Evolutionary conservation across 371 early-diverging fungal genomes (phyloP).

Genomic region (Capniomyces stellatus): DNA sequence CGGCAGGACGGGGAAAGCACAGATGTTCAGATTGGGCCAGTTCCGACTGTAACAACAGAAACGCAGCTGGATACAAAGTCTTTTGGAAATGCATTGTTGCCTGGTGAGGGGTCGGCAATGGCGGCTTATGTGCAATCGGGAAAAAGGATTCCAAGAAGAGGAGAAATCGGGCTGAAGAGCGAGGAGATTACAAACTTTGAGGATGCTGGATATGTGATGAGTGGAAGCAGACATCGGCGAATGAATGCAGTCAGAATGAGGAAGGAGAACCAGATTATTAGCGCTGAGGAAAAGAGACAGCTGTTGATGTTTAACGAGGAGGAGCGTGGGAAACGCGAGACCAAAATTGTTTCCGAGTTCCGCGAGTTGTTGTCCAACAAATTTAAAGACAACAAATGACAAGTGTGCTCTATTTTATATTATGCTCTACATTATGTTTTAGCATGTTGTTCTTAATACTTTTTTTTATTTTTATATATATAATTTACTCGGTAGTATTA

Average conservation of each 20-base stretch:
- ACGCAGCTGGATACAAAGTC: conserved; percentile 37
- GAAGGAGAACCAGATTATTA: conserved; percentile 85
- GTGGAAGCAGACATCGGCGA: conserved; percentile 78
- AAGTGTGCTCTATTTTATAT: neutral
- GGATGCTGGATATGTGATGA: conserved; percentile 87
- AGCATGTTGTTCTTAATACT: too few species aligned
- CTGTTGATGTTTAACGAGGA: conserved; percentile 62
- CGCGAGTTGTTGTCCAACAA: conserved; percentile 39
- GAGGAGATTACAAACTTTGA: conserved; percentile 71
- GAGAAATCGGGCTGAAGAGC: conserved; percentile 82
- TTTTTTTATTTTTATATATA: too few species aligned
- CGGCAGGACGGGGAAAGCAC: too few species aligned
- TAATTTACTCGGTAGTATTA: too few species aligned
- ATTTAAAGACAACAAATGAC: neutral
- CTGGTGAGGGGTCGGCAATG: conserved; percentile 70
- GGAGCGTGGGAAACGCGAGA: conserved; percentile 69
- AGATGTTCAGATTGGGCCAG: conserved; percentile 8
- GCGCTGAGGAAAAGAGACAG: conserved; percentile 68
- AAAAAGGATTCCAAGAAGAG: conserved; percentile 91
- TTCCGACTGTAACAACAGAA: conserved; percentile 12
- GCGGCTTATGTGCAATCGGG: conserved; percentile 76
- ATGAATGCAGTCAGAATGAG: conserved; percentile 93
- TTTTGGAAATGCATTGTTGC: conserved; percentile 61
- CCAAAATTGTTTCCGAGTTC: conserved; percentile 71
- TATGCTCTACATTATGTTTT: too few species aligned